phyloP scores from a whole-genome alignment of 2,329 filamentous ascomycete species.

The Lachnellula suecica region DNA sequence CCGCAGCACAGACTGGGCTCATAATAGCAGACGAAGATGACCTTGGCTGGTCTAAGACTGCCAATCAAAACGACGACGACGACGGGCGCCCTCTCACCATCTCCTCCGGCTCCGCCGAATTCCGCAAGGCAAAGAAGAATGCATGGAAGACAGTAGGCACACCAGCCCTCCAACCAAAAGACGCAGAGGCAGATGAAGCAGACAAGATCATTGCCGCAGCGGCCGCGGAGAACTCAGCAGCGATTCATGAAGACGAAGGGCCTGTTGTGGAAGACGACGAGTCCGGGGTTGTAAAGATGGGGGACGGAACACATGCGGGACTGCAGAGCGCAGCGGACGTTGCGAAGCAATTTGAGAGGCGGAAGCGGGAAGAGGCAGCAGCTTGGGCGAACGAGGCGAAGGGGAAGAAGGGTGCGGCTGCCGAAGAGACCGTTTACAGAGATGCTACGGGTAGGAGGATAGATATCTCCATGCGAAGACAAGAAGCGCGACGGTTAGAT shows the following conservation, averaged over 20 bases:
- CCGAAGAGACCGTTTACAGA: slow-evolving; percentile 87
- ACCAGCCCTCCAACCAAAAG: slow-evolving; percentile 34
- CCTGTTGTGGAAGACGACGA: slow-evolving; percentile 49
- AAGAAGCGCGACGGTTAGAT: slow-evolving; percentile 78
- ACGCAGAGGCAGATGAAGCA: slow-evolving; percentile 60
- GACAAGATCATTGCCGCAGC: slow-evolving; percentile 76
- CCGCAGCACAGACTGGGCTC: slow-evolving; percentile 47
- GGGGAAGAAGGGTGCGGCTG: slow-evolving; percentile 41
- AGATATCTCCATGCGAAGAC: slow-evolving; percentile 86
- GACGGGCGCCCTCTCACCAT: slow-evolving; percentile 51
- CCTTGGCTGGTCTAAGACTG: slow-evolving; percentile 36
- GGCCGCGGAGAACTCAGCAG: slow-evolving; percentile 63
- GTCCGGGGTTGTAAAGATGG: slow-evolving; percentile 67
- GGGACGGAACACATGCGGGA: slow-evolving; percentile 82
- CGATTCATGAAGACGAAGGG: slow-evolving; percentile 47
- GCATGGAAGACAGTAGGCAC: slow-evolving; percentile 72
- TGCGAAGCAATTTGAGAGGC: slow-evolving; percentile 63
- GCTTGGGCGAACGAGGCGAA: slow-evolving; percentile 43
- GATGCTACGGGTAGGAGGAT: slow-evolving; percentile 94
- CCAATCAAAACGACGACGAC: slow-evolving; percentile 49
- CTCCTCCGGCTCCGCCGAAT: slow-evolving; percentile 52
- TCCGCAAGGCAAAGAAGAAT: slow-evolving; percentile 75
- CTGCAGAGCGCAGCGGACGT: slow-evolving; percentile 83
- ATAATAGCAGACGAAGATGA: slow-evolving; percentile 66
- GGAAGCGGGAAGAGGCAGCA: slow-evolving; percentile 62